Base-by-base conservation (phyloP, 306 rosid genomes). In the Malus sylvestris region DNA sequence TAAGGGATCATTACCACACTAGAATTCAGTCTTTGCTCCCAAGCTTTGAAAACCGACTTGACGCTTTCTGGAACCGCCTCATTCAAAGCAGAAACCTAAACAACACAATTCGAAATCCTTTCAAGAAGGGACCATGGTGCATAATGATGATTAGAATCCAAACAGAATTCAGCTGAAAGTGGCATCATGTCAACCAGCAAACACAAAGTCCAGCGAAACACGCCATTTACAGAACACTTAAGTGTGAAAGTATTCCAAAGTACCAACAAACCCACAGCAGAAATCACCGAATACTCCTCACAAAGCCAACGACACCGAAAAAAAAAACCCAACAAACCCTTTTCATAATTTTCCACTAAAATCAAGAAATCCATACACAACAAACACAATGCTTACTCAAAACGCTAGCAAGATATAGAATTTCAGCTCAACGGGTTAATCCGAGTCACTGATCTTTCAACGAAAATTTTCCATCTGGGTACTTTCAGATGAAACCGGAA, bases 31-130 rank as follows among this genome's bases (percentile, higher is more conserved):
- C 97, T 90, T 10, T 95, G 86, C 78, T 95, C 99, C 99, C 99
- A 95, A 81, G 97, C 91, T 89, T 90, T 95, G 70, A 95, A 90
- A 59, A 95, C 97, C 2, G 97, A 92, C 79, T 89, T 92, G 55
- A 78, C 99, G 68, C 93, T 95, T 11, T 97, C 96, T 40, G 85
- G 84, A 76, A 81, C 87, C n/a, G 97, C 96, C 81, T 90, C 99
- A 81, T 95, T 95, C 63, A 95, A 81, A 83, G 99, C 99, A 74
- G 92, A 83, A 49, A 91, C 97, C 99, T 95, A 71, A 52, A 44
- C 22, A 60, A 72, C 27, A 79, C 5, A 70, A 23, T 72, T 72
- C 4, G 10, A 23, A 11, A 22, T 59, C 60, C 27, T 18, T 27
- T 40, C 59, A 62, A 19, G 30, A 4, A 60, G 27, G 35, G 6